Base-by-base conservation (phyloP, 352 stramenopile species). In the Phytophthora boehmeriae region DNA sequence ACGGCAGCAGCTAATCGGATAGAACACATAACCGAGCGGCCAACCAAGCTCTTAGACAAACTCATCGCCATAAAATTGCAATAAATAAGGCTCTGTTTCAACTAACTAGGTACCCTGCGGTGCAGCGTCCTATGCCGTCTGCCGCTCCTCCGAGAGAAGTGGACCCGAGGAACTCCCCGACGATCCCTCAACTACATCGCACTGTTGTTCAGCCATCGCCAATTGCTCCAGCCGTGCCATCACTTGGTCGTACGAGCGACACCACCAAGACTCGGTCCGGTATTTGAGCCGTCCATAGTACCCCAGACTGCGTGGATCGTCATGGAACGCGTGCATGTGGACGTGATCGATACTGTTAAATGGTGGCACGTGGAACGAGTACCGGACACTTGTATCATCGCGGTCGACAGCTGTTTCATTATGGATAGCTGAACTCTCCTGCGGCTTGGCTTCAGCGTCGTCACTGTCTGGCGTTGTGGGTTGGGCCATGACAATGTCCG, bases 271-370 rank as follows among this genome's bases (percentile, higher is more conserved):
- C 70, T 89, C 66, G 32, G 86, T 93, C 25, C 76, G 71, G 68
- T 93, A 95, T 61, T 95, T 93, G 66, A 95, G 64, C 27, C 79
- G 75, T 20, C 82, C 82, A 27, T 88, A 81, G 44, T 79, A 84
- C 9, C 81, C 78, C 19, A 86, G 46, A 10, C 53, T 67, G 36
- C 57, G 55, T 8, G 58, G 55, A 28, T 77, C 68, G 46, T 82
- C 68, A 25, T 55, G 65, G 62, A 95, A 93, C 23, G 81, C 84
- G 66, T 95, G 86, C 84, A 95, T 93, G 67, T 95, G 86, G 25
- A 95, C 83, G 62, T 95, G 86, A 66, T 95, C 86, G 59, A 93
- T 95, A 62, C 80, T 92, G 73, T 95, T 95, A 61, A 93, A 93
- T 9, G 86, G 86, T 19, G 86, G 86, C 34, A 75, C 57, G 27